Base-by-base conservation (phyloP, 2,329 filamentous ascomycete species). In the Daldinia eschscholtzii region DNA sequence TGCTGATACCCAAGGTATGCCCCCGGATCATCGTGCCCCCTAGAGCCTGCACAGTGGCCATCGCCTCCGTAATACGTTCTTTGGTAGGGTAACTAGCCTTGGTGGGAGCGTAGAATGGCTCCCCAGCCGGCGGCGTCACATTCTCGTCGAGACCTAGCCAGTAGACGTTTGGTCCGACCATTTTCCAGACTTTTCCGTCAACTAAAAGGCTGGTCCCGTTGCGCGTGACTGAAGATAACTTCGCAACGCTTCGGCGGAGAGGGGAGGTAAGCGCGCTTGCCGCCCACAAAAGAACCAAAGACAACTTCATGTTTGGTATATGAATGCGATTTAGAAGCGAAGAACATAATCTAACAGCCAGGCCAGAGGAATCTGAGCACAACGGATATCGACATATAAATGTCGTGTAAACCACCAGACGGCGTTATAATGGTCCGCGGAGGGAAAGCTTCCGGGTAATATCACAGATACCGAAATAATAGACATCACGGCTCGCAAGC, bases 131-230 rank as follows among this genome's bases (percentile, higher is more conserved):
- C 5, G 83, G 83, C 1, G 78, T 76, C 12, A 86, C 82, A 72
- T 85, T 85, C 73, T 86, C 83, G 73, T 85, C 83, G 0, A 85
- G 79, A 1, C 83, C 83, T 9, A 85, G 80, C 83, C 83, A 85
- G 76, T 86, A 85, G 13, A 85, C 77, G 67, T 85, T 85, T n/a
- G 82, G 81, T 0, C 83, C 83, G 15, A 82, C 81, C 0, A 81
- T 81, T 60, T 81, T 83, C 81, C 82, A 85, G 4, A 69, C 75
- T 56, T 81, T 77, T 15, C 79, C 80, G 52, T 79, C 73, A 10
- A 83, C 79, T 1, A 78, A 62, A 15, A 84, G 75, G 1, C 62
- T 72, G 1, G 80, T 79, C 37, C 80, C 80, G 0, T 80, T 68
- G 39, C 82, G 78, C 12, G 75, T 77, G 20, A 84, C 76, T 5